These are phyloP conservation scores for Cryptosporidium xiaoi DNA, from an alignment of 169 alveolate species.

Conservation along the genomic window DNA sequence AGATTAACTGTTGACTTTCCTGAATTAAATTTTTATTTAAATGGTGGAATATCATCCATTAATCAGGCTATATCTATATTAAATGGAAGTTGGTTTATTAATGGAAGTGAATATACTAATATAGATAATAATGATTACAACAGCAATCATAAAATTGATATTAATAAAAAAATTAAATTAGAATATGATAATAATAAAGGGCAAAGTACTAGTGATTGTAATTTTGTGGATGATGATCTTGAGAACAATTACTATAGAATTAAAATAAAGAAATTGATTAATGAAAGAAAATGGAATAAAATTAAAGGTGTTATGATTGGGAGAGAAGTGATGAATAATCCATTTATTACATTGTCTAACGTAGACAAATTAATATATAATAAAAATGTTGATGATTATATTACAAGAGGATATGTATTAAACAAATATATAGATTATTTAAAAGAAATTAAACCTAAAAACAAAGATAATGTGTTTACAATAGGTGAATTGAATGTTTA, in stretches of 20 bases:
- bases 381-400: slow-evolving; percentile 46
- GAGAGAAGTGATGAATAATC: slow-evolving; percentile 86
- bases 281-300: neutral
- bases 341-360: slow-evolving; percentile 78
- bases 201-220: neutral
- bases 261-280: neutral
- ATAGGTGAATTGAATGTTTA: slow-evolving; percentile 42
- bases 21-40: slow-evolving; percentile 87
- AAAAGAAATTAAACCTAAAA: slow-evolving; percentile 38
- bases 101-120: neutral
- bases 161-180: slow-evolving; percentile 74
- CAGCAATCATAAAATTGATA: slow-evolving; percentile 33
- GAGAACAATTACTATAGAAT: neutral
- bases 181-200: slow-evolving; percentile 16
- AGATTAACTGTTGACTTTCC: slow-evolving; percentile 89
- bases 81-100: slow-evolving; percentile 37
- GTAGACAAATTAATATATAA: slow-evolving; percentile 83
- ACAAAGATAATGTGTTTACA: slow-evolving; percentile 19
- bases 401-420: slow-evolving; percentile 80
- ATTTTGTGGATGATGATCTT: neutral
- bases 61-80: slow-evolving; percentile 63
- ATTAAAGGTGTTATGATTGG: slow-evolving; percentile 87
- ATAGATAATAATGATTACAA: neutral
- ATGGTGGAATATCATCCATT: slow-evolving; percentile 91
- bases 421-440: slow-evolving; percentile 70